phyloP scores from a whole-genome alignment of 768 basidiomycete species.

The Trametes cinnabarina region DNA sequence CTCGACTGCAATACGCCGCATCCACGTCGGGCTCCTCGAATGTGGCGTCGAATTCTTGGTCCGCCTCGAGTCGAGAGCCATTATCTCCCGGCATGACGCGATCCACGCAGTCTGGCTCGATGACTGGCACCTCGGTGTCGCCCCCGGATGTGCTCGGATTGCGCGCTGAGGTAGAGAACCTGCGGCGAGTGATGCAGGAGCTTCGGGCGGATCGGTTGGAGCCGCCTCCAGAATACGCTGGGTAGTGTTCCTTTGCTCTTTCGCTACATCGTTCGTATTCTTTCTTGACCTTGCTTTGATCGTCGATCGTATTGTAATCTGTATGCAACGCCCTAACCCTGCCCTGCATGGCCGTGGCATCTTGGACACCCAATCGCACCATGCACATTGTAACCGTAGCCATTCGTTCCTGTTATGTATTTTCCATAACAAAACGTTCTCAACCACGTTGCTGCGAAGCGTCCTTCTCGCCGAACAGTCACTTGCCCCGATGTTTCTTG shows the following conservation, averaged over 20 bases:
- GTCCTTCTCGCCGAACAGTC: too few relatives aligned
- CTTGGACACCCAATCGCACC: not conserved
- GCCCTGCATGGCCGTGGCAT: not conserved
- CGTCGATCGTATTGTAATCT: not conserved
- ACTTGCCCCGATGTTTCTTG: slow-evolving; percentile 64
- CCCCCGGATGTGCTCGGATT: slow-evolving; percentile 24
- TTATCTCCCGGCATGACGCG: slow-evolving; percentile 2
- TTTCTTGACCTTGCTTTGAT: not conserved
- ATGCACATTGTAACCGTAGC: not conserved
- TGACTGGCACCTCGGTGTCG: slow-evolving; percentile 9
- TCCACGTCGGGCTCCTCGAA: not conserved
- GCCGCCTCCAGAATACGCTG: slow-evolving; percentile 27
- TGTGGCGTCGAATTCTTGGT: too few relatives aligned
- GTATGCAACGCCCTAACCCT: too few relatives aligned
- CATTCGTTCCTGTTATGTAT: not conserved
- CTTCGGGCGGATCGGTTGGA: slow-evolving; percentile 24
- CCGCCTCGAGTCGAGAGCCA: slow-evolving; percentile 10
- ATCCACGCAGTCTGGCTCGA: not conserved
- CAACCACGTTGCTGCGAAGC: too few relatives aligned
- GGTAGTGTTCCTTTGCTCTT: not conserved
- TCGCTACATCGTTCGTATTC: not conserved
- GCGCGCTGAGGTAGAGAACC: slow-evolving; percentile 30
- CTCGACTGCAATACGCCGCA: slow-evolving; percentile 1
- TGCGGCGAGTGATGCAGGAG: slow-evolving; percentile 27
- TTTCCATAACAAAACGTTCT: too few relatives aligned